phyloP scores from a whole-genome alignment of 306 rosid genomes.

The Glycyrrhiza uralensis region DNA sequence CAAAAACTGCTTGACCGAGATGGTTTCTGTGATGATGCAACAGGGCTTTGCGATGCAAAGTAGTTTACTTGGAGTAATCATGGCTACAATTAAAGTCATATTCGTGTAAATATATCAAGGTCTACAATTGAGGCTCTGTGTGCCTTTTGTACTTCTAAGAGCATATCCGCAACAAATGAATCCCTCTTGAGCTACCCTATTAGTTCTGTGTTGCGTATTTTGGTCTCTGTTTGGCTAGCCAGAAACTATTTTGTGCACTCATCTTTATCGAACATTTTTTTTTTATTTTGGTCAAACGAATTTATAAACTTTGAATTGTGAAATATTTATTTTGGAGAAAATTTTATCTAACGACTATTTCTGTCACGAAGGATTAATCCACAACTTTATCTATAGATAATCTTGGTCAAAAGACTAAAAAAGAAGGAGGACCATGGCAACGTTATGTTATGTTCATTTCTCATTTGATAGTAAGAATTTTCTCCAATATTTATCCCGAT shows the following conservation, averaged over 20 bases:
- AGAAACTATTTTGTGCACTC: neutral
- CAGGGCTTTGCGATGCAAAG: constrained; percentile 76
- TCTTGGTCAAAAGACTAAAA: too few species aligned
- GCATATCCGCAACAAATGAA: neutral
- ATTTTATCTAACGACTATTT: too few species aligned
- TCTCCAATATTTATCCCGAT: too few species aligned
- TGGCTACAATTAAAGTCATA: constrained; percentile 5
- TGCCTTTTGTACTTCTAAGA: constrained; percentile 15
- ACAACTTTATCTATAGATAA: too few species aligned
- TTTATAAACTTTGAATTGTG: too few species aligned
- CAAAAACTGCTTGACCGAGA: constrained; percentile 60
- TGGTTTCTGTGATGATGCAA: constrained; percentile 46
- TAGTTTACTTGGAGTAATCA: constrained; percentile 9
- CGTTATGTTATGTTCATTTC: too few species aligned
- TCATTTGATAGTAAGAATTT: too few species aligned
- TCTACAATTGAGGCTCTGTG: constrained; percentile 11
- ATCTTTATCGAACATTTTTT: too few species aligned
- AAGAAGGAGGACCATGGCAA: too few species aligned
- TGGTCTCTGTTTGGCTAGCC: neutral
- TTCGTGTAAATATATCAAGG: constrained; percentile 2
- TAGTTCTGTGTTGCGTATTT: neutral
- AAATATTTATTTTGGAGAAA: too few species aligned
- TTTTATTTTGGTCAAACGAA: too few species aligned
- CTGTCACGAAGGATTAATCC: too few species aligned
- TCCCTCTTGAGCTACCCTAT: neutral